Evolutionary conservation across 495 filamentous ascomycete genomes (phyloP), one percentile per base, ranked within the genome.

Genomic region (Neurospora sublineolata): DNA sequence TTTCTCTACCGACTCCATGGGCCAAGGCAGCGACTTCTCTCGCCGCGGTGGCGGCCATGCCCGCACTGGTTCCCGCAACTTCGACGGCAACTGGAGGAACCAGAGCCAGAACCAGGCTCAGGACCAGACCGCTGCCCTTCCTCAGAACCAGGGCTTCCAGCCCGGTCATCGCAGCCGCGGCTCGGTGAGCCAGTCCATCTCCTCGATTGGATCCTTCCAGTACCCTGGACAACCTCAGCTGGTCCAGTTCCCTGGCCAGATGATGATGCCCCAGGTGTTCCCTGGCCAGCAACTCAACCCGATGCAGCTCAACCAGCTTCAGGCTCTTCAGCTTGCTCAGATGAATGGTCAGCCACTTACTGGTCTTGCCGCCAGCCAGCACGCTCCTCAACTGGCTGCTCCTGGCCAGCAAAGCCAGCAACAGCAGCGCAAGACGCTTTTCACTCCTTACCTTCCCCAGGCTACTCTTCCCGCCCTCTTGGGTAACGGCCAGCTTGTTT

Each of bases 41-140:
- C 90, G 93, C 71, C 90, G 93, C 71, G 87, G 83, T 38, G 83
- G 86, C 41, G 87, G 89, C 70, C 95, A 99, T 79, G 89, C 87
- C 75, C 88, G 96, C 69, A 90, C 89, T 10, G 86, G 84, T 8
- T 99, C 95, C 18, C 87, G 95, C 38, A 99, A 98, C 78, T 99
- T 98, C 80, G 96, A 99, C 73, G 89, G 93, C 73, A 98, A 99
- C 81, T 99, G 95, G 95, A 90, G 95, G 75, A 94, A 95, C 79
- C 95, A 92, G 73, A 89, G 88, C 78, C 91, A 91, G 76, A 85
- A 82, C 71, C 87, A 88, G 72, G 81, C 79, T 46, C 86, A 88
- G 73, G 83, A 82, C 30, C 85, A 86, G 77, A 81, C 83, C 70
- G 77, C 81, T 18, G 89, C 89, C 78, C 38, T 67, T 37, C 89